phyloP scores from a whole-genome alignment of 2,329 filamentous ascomycete genomes.

The Trichoderma sp. region DNA sequence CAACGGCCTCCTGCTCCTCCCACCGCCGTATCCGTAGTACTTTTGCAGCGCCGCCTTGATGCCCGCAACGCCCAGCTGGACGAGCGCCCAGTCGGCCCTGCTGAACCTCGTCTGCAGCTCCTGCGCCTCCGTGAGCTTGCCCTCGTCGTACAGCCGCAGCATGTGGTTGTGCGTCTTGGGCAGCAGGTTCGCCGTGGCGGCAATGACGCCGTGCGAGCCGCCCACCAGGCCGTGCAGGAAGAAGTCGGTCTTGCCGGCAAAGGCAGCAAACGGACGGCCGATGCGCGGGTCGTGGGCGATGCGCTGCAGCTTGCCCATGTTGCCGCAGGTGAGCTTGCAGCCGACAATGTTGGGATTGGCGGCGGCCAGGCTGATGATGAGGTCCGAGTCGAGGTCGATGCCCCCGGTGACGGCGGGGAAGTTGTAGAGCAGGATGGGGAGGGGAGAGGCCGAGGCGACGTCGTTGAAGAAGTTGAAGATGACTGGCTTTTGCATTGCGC shows the following conservation, averaged over 20 bases:
- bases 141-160: conserved; percentile 34
- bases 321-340: conserved; percentile 63
- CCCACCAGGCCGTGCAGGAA: conserved; percentile 40
- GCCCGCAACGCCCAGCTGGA: conserved; percentile 30
- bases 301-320: conserved; percentile 58
- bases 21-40: conserved; percentile 21
- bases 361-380: conserved; percentile 50
- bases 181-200: conserved; percentile 40
- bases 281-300: conserved; percentile 42
- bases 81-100: conserved; percentile 30
- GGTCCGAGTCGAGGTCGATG: conserved; percentile 59
- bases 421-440: conserved; percentile 64
- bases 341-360: conserved; percentile 58
- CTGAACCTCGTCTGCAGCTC: conserved; percentile 35
- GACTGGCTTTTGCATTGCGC: conserved; percentile 26
- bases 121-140: conserved; percentile 34
- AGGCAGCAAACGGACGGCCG: conserved; percentile 30
- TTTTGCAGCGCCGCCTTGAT: conserved; percentile 29
- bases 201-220: conserved; percentile 41
- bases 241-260: conserved; percentile 42
- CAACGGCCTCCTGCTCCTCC: conserved; percentile 29
- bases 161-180: conserved; percentile 37
- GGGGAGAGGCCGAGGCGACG: conserved; percentile 56
- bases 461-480: conserved; percentile 50
- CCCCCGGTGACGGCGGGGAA: conserved; percentile 60